These are phyloP conservation scores for Conoideocrella luteorostrata DNA, from an alignment of 2,329 filamentous ascomycete species.

Conservation along the genomic window DNA sequence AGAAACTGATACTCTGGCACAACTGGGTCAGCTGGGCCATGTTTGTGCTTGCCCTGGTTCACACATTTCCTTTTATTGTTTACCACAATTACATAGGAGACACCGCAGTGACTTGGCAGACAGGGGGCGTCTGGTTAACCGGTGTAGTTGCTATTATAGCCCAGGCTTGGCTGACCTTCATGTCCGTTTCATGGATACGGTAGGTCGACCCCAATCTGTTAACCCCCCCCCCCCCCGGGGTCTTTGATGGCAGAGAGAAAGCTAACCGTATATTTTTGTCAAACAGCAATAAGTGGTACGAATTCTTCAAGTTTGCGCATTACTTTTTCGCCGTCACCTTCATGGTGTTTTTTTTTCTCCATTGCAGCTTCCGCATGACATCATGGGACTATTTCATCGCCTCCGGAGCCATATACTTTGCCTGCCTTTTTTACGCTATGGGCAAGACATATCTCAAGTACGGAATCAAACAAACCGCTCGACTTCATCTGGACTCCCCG, in stretches of 20 bases:
- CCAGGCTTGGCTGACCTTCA: constrained; percentile 49
- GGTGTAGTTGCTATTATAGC: constrained; percentile 47
- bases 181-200: constrained; percentile 45
- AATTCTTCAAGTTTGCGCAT: constrained; percentile 55
- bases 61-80: constrained; percentile 55
- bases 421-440: constrained; percentile 36
- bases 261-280: neutral
- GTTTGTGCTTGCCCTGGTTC: constrained; percentile 48
- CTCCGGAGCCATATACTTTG: constrained; percentile 30
- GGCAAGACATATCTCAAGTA: constrained; percentile 44
- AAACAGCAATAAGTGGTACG: constrained; percentile 46
- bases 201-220: too few relatives aligned
- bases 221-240: too few relatives aligned
- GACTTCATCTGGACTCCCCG: constrained; percentile 31
- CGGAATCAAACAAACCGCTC: constrained; percentile 38
- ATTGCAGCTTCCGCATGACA: constrained; percentile 48
- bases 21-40: constrained; percentile 49
- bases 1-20: constrained; percentile 51
- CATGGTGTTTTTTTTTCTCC: constrained; percentile 53
- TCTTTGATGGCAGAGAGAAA: too few relatives aligned
- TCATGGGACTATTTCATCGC: constrained; percentile 59
- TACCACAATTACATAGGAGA: constrained; percentile 41
- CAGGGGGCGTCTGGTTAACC: constrained; percentile 45
- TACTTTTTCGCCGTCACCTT: constrained; percentile 46
- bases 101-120: constrained; percentile 39